Conservation (phyloP, 306 rosid genomes). For the Ochetophila trinervis region DNA sequence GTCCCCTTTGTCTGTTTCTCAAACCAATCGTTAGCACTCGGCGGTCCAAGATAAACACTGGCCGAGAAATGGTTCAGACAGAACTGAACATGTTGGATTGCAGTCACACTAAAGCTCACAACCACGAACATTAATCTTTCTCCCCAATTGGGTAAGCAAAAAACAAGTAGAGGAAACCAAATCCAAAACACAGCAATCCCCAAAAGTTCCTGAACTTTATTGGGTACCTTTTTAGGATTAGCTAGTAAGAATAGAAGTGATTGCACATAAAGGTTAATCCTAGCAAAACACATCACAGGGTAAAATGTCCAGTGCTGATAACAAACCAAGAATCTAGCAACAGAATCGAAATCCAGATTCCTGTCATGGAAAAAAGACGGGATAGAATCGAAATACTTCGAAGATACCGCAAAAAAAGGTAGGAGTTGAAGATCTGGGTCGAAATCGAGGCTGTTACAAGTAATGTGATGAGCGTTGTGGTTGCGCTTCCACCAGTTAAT, state of each 20-base stretch:
- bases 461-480: slow-evolving; percentile 73
- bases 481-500: slow-evolving; percentile 82
- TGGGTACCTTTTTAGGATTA: slow-evolving; percentile 34
- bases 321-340: slow-evolving; percentile 57
- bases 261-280: slow-evolving; percentile 62
- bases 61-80: slow-evolving; percentile 71
- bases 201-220: slow-evolving; percentile 44
- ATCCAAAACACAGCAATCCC: slow-evolving; percentile 68
- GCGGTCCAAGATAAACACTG: slow-evolving; percentile 60
- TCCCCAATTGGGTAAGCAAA: slow-evolving; percentile 51
- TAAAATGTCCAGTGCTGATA: slow-evolving; percentile 75
- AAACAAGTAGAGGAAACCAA: slow-evolving; percentile 69
- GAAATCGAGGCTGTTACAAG: slow-evolving; percentile 64
- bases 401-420: slow-evolving; percentile 61
- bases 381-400: slow-evolving; percentile 46
- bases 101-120: slow-evolving; percentile 50
- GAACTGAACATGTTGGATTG: slow-evolving; percentile 75
- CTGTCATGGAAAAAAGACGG: slow-evolving; percentile 53
- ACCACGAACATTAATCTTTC: slow-evolving; percentile 57
- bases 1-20: slow-evolving; percentile 66
- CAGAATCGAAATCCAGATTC: slow-evolving; percentile 43
- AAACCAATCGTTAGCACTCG: slow-evolving; percentile 54
- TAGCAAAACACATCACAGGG: slow-evolving; percentile 72
- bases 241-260: slow-evolving; percentile 43
- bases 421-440: slow-evolving; percentile 80